Percentiles rank a stretch among this genome's conserved stretches.
phyloP scores from a whole-genome alignment of 169 alveolate genomes.

The Perkinsus chesapeaki region DNA sequence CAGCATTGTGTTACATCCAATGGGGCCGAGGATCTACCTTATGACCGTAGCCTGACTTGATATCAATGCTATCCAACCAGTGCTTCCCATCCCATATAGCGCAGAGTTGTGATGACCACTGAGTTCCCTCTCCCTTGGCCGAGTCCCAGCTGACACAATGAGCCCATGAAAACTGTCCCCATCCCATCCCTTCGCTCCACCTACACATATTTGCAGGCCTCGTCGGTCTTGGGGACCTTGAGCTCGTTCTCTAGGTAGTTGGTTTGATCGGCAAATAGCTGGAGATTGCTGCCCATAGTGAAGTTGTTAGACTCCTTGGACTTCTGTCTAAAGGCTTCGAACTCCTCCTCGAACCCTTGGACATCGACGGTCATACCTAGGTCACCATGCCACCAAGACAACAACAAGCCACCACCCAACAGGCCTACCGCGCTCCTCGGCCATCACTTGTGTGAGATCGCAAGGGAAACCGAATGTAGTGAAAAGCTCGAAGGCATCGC shows the following conservation, averaged over 20 bases:
- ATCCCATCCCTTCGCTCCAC: not conserved
- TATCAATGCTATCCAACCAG: not conserved
- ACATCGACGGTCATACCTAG: not conserved
- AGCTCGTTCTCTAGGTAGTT: conserved; percentile 26
- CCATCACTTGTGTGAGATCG: conserved; percentile 84
- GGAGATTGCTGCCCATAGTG: conserved; percentile 17
- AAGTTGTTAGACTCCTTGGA: not conserved
- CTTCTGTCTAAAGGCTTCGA: not conserved
- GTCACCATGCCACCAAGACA: too few species aligned
- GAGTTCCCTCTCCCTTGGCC: conserved; percentile 2
- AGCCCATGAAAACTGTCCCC: not conserved
- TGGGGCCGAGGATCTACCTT: not conserved
- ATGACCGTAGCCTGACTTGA: not conserved
- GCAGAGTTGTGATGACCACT: not conserved
- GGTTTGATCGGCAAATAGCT: conserved; percentile 38
- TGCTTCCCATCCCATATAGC: conserved; percentile 47
- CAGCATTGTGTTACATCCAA: not conserved
- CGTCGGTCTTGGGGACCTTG: conserved; percentile 38
- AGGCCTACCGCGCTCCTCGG: conserved; percentile 61
- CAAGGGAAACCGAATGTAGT: conserved; percentile 86
- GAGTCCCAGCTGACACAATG: conserved; percentile 27
- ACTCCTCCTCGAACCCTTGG: not conserved
- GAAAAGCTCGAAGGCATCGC: conserved; percentile 73
- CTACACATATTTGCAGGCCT: conserved; percentile 28
- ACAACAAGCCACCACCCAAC: too few species aligned